Conservation (phyloP, 768 basidiomycete genomes). For the Fibroporia radiculosa region DNA sequence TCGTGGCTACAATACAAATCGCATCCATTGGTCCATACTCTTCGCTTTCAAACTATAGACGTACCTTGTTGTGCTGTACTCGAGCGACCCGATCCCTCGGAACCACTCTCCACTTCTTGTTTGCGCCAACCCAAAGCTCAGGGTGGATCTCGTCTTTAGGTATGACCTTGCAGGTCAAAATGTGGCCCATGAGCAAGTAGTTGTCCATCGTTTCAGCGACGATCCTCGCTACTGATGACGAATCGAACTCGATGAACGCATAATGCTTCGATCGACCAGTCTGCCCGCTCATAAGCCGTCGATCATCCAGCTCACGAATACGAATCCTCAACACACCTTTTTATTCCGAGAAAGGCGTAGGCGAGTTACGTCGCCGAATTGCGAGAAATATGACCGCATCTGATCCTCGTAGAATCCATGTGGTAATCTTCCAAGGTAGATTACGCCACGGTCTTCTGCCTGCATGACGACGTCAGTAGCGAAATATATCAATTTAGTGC, state of each 20-base stretch:
- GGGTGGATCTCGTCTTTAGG: conserved; percentile 89
- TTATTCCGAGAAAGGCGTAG: conserved; percentile 89
- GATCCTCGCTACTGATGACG: conserved; percentile 83
- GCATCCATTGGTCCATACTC: not conserved
- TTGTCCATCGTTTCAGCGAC: conserved; percentile 99
- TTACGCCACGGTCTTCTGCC: conserved; percentile 69
- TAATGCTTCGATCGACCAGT: conserved; percentile 96
- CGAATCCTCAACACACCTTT: conserved; percentile 49
- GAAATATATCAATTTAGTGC: not conserved
- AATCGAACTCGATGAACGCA: conserved; percentile 92
- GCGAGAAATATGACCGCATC: conserved; percentile 86
- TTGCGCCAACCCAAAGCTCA: conserved; percentile 94
- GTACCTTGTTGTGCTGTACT: conserved; percentile 77
- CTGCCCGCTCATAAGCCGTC: too few relatives aligned
- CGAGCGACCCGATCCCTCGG: conserved; percentile 68
- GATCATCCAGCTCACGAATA: too few relatives aligned
- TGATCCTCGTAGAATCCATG: conserved; percentile 98
- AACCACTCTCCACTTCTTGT: conserved; percentile 79
- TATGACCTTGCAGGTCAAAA: conserved; percentile 84
- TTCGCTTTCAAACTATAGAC: not conserved
- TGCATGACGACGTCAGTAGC: conserved; percentile 17
- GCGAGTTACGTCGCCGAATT: conserved; percentile 88
- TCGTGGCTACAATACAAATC: conserved; percentile 43
- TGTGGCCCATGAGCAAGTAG: conserved; percentile 91
- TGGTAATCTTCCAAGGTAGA: conserved; percentile 87